Evolutionary conservation across 192 early-diverging fungal genomes (phyloP).

Genomic region (Backusella tuberculispora): DNA sequence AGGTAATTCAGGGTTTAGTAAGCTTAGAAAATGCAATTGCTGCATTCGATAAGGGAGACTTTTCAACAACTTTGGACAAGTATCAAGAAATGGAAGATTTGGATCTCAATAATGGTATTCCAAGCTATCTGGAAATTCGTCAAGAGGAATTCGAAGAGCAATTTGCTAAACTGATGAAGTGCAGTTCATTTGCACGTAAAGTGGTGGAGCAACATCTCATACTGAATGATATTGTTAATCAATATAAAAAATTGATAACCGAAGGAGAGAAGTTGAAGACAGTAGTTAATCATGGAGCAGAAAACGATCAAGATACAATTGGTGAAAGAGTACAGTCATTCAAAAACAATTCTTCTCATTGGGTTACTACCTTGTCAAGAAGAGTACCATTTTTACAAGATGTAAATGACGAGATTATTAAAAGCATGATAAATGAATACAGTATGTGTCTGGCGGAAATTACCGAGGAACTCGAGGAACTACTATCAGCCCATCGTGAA

Average conservation of each 20-base stretch:
- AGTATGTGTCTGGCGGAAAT: constrained; percentile 28
- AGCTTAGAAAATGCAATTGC: constrained; percentile 32
- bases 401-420: constrained; percentile 20
- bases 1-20: constrained; percentile 29
- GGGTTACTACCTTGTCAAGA: constrained; percentile 12
- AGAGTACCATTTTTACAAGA: constrained; percentile 23
- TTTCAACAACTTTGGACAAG: constrained; percentile 24
- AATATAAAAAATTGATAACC: constrained; percentile 22
- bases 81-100: constrained; percentile 48
- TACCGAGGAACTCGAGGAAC: constrained; percentile 32
- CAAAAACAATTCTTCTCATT: constrained; percentile 17
- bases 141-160: constrained; percentile 42
- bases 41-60: constrained; percentile 40
- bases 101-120: constrained; percentile 22
- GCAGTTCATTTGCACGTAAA: constrained; percentile 36
- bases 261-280: constrained; percentile 33
- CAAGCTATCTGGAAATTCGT: constrained; percentile 37
- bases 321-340: constrained; percentile 25
- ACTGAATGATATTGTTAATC: constrained; percentile 38
- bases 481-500: constrained; percentile 34
- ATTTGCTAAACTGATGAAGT: constrained; percentile 38
- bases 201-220: constrained; percentile 45
- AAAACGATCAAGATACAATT: constrained; percentile 9
- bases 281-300: background rate
- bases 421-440: constrained; percentile 21